Evolutionary conservation across 768 basidiomycete species (phyloP).

Genomic region (Pseudohyphozyma bogoriensis): DNA sequence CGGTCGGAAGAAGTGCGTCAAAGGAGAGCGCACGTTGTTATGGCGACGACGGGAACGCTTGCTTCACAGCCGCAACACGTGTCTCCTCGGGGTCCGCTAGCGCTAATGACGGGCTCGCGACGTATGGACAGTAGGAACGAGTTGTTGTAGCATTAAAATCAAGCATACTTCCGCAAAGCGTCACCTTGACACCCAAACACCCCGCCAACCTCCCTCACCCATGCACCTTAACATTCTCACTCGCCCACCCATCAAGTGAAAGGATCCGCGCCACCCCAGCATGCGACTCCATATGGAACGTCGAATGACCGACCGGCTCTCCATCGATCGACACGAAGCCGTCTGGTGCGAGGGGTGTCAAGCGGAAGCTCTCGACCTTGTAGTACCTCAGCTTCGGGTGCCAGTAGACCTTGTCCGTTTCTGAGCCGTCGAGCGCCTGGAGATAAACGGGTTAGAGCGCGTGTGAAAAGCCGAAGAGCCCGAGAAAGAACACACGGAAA

Average conservation of each 20-base stretch:
- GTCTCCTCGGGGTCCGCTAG: too few species aligned
- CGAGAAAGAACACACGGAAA: constrained; percentile 4
- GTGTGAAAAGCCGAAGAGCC: background rate
- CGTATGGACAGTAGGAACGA: too few species aligned
- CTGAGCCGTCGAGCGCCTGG: constrained; percentile 51
- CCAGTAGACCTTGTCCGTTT: constrained; percentile 51
- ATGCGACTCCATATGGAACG: constrained; percentile 68
- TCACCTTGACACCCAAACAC: background rate
- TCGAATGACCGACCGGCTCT: constrained; percentile 61
- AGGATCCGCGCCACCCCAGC: constrained; percentile 17
- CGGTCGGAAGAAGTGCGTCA: too few species aligned
- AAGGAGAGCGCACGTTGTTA: too few species aligned
- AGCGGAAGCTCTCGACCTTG: constrained; percentile 22
- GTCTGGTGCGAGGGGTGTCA: constrained; percentile 40
- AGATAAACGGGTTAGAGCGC: constrained; percentile 43
- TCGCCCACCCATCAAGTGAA: background rate
- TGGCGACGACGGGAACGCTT: too few species aligned
- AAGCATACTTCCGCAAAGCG: background rate
- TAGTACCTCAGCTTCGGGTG: constrained; percentile 28
- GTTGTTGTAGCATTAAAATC: too few species aligned
- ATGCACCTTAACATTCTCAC: too few species aligned
- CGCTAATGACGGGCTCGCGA: too few species aligned
- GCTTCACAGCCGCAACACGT: too few species aligned
- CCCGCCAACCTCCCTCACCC: constrained; percentile 8
- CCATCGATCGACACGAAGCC: constrained; percentile 70